Base-by-base conservation (phyloP, 805 yeast species). In the Clavispora vitiphila region DNA sequence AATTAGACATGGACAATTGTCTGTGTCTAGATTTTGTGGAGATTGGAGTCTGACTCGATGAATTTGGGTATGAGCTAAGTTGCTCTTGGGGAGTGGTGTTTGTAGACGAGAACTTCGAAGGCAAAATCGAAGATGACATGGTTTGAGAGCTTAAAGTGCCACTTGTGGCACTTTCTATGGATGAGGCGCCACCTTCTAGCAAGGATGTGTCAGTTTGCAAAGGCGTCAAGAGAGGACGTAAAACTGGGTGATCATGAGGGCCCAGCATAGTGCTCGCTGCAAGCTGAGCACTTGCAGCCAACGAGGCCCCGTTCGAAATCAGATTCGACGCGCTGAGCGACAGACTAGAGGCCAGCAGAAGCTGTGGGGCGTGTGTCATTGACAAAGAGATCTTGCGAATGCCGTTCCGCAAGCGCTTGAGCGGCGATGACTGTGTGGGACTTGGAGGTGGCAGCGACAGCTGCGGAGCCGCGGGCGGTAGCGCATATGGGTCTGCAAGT, bases 331-430 rank as follows among this genome's bases (percentile, higher is more conserved):
- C 16, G 31, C 29, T 32, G 37, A 46, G 43, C 27, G 39, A 15
- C 20, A 22, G 39, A 37, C 23, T 41, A 23, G 37, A 31, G 23
- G 40, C 25, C 19, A 30, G 42, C 15, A 26, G 39, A n/a, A 15
- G 16, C 27, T 35, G 29, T 12, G 35, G 36, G 5, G 22, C 29
- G 14, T 29, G 32, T 4, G 32, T 15, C 19, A 53, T 49, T 8
- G 48, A 46, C 19, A 67, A 50, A 14, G 68, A 61, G 32, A 67
- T 54, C 49, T 65, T 65, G 43, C 73, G 54, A 15, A 69, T 65
- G 4, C 71, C 69, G 14, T 61, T 58, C 39, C 65, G 66, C 31
- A 69, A 49, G 37, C 69, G 55, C 39, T 60, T 60, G 43, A 67
- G 54, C 2, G 72, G 73, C 38, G 62, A 54, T 23, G 58, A 49